Percentiles rank a stretch among this genome's conserved stretches.
Conservation (phyloP, 768 basidiomycete genomes). For the Boletus tylopilopsis region DNA sequence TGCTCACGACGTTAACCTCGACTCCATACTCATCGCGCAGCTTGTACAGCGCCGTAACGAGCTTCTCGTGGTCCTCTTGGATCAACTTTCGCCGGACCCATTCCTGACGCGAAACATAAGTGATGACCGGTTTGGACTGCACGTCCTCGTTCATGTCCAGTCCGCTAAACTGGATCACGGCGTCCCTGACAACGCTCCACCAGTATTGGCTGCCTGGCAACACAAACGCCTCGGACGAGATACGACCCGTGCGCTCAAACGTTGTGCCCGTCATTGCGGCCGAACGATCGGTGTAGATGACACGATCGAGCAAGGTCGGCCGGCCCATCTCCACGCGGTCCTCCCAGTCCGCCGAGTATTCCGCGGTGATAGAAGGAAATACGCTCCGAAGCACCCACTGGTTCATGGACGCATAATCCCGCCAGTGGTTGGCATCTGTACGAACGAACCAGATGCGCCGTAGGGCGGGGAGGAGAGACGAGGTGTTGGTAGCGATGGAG, state of each 20-base stretch:
- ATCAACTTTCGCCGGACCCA: conserved; percentile 86
- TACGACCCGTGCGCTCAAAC: conserved; percentile 69
- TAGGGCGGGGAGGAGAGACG: conserved; percentile 68
- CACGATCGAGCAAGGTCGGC: conserved; percentile 81
- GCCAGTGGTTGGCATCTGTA: conserved; percentile 74
- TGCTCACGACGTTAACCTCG: conserved; percentile 84
- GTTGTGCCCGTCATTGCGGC: conserved; percentile 73
- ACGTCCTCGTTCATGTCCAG: conserved; percentile 45
- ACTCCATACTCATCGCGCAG: conserved; percentile 70
- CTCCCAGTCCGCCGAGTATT: conserved; percentile 79
- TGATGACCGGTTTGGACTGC: conserved; percentile 81
- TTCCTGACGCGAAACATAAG: conserved; percentile 84
- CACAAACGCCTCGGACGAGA: conserved; percentile 68
- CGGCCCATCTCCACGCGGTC: conserved; percentile 70
- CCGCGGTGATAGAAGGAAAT: conserved; percentile 78
- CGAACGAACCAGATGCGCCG: conserved; percentile 76
- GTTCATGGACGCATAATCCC: conserved; percentile 91
- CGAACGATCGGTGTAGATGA: conserved; percentile 81
- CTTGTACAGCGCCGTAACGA: conserved; percentile 71
- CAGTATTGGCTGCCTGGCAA: conserved; percentile 75
- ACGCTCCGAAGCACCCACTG: conserved; percentile 76
- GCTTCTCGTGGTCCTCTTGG: conserved; percentile 68
- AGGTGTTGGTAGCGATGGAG: conserved; percentile 58
- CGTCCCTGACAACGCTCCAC: conserved; percentile 79
- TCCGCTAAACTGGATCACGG: conserved; percentile 70